A percentile compares a stretch with the other conserved stretches of the same genome.
phyloP scores from a whole-genome alignment of 257 asterid species.

The Cordia subcordata region DNA sequence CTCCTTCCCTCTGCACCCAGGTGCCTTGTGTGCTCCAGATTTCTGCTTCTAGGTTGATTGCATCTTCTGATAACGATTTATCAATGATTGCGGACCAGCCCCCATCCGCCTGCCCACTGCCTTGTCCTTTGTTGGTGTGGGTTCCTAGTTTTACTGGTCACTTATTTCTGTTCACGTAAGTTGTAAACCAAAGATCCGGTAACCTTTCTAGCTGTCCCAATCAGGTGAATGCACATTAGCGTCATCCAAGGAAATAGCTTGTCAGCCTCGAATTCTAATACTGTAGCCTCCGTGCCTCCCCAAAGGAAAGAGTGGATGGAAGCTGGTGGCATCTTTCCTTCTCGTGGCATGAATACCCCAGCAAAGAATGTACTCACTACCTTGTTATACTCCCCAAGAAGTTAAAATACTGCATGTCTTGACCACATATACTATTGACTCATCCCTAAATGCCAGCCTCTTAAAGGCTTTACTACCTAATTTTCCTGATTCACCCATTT shows the following conservation, averaged over 20 bases:
- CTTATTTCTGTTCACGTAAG: too few relatives aligned
- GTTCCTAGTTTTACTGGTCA: too few relatives aligned
- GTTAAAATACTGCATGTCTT: conserved; percentile 47
- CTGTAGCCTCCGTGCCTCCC: conserved; percentile 63
- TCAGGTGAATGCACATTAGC: conserved; percentile 32
- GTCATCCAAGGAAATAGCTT: conserved; percentile 39
- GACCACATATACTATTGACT: conserved; percentile 62
- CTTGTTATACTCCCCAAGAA: conserved; percentile 37
- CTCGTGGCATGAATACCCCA: conserved; percentile 88
- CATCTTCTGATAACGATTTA: too few relatives aligned
- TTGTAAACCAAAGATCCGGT: conserved; percentile 59
- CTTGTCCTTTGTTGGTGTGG: too few relatives aligned
- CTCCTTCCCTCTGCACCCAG: too few relatives aligned
- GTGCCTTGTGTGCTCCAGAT: too few relatives aligned
- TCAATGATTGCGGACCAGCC: too few relatives aligned
- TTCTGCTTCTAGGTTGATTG: too few relatives aligned
- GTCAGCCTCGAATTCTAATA: conserved; percentile 30
- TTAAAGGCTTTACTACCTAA: conserved; percentile 90
- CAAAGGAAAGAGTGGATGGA: conserved; percentile 81
- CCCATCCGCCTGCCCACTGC: too few relatives aligned
- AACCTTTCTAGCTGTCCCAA: conserved; percentile 57
- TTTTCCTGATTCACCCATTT: conserved; percentile 89
- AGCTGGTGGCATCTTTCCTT: conserved; percentile 70
- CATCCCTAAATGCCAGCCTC: conserved; percentile 73
- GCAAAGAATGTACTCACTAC: conserved; percentile 76